Evolutionary conservation across 495 filamentous ascomycete species (phyloP).

Genomic region (Hyaloscypha variabilis): DNA sequence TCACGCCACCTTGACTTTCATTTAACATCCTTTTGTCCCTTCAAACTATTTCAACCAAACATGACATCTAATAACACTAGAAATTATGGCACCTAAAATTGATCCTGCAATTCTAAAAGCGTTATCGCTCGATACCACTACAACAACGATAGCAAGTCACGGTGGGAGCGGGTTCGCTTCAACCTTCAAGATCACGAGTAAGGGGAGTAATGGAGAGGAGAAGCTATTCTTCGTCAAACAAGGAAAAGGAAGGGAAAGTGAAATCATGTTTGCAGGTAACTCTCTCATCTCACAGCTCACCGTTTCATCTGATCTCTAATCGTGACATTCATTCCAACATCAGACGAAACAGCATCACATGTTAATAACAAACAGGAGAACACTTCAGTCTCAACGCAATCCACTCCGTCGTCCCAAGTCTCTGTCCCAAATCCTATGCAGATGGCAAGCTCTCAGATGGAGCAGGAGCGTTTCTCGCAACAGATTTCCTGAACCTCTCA

Average conservation of each 20-base stretch:
- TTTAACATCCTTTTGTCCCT: background rate
- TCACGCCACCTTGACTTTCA: background rate
- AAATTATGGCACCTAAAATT: constrained; percentile 42
- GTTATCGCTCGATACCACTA: constrained; percentile 64
- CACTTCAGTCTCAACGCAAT: constrained; percentile 83
- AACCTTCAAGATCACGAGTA: constrained; percentile 67
- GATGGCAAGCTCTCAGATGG: constrained; percentile 62
- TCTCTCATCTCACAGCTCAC: background rate
- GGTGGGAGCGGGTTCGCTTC: constrained; percentile 76
- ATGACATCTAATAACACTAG: background rate
- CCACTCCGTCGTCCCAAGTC: constrained; percentile 65
- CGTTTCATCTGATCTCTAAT: background rate
- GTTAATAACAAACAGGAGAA: constrained; percentile 57
- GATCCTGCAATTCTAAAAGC: constrained; percentile 64
- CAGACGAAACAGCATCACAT: background rate
- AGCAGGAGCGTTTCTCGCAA: constrained; percentile 64
- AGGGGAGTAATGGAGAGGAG: constrained; percentile 49
- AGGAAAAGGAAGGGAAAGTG: constrained; percentile 61
- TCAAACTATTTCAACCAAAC: background rate
- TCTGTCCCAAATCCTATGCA: constrained; percentile 74
- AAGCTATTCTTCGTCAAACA: constrained; percentile 83
- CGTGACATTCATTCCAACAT: background rate
- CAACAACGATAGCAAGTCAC: constrained; percentile 60
- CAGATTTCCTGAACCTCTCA: constrained; percentile 76
- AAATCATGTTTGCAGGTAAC: constrained; percentile 74